These are phyloP conservation scores for Pestalotiopsis sp. DNA, from an alignment of 2,329 filamentous ascomycete species.

Conservation along the genomic window DNA sequence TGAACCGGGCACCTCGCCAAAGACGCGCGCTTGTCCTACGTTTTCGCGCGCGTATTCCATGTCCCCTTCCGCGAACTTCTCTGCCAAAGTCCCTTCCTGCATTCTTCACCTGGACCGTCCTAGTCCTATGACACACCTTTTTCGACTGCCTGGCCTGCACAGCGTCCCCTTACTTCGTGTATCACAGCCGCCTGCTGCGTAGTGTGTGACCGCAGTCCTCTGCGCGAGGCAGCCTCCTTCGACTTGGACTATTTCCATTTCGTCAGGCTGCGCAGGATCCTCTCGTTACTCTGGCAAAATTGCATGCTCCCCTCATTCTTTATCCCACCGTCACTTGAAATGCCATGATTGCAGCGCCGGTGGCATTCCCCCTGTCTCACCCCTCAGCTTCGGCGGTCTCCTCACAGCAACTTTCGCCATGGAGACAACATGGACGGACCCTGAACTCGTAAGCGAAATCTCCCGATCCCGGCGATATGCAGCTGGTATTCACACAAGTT, in stretches of 20 bases:
- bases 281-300: background rate
- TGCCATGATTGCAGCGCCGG: slow-evolving; percentile 31
- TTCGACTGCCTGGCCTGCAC: slow-evolving; percentile 11
- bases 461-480: slow-evolving; percentile 1
- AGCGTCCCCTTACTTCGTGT: slow-evolving; percentile 8
- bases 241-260: background rate
- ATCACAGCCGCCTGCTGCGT: slow-evolving; percentile 9
- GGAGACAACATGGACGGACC: slow-evolving; percentile 49
- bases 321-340: slow-evolving; percentile 27
- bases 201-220: background rate
- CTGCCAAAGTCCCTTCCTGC: slow-evolving; percentile 2
- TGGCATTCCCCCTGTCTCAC: slow-evolving; percentile 29
- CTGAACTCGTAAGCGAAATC: slow-evolving; percentile 49
- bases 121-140: slow-evolving; percentile 9
- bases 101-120: background rate
- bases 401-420: slow-evolving; percentile 32
- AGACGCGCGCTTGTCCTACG: slow-evolving; percentile 13
- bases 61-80: background rate
- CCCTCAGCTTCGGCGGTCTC: slow-evolving; percentile 22
- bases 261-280: background rate
- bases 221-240: slow-evolving; percentile 1
- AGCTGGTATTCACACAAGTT: slow-evolving; percentile 21
- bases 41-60: slow-evolving; percentile 10
- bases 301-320: slow-evolving; percentile 12
- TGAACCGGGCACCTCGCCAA: background rate